phyloP scores from a whole-genome alignment of 768 basidiomycete species.

The Tylopilus vinaceipallidus region DNA sequence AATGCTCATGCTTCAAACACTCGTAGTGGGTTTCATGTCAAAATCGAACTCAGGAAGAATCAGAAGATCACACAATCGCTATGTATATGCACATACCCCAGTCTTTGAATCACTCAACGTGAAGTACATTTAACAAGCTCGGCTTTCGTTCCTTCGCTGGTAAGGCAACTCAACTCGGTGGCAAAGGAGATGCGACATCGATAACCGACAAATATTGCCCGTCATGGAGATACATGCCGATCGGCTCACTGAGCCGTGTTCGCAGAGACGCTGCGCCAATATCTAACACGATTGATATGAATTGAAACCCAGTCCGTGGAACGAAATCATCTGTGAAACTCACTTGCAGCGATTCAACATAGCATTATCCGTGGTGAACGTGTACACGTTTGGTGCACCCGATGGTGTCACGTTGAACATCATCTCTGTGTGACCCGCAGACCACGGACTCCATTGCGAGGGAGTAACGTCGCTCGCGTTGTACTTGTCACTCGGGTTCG shows the following conservation, averaged over 20 bases:
- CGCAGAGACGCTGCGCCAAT: conserved; percentile 2
- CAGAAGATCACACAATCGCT: too few species aligned
- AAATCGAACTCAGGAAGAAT: too few species aligned
- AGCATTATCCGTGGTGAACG: not conserved
- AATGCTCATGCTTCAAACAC: too few species aligned
- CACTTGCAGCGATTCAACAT: conserved; percentile 1
- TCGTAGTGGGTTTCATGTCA: too few species aligned
- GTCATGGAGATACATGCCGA: too few species aligned
- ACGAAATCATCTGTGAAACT: not conserved
- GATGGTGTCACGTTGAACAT: conserved; percentile 7
- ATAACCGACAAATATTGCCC: too few species aligned
- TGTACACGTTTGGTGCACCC: conserved; percentile 2
- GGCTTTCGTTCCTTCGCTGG: too few species aligned
- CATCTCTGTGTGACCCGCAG: not conserved
- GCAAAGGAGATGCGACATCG: too few species aligned
- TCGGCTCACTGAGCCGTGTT: conserved; percentile 1
- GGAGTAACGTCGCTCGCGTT: not conserved
- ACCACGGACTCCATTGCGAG: not conserved
- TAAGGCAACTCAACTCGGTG: too few species aligned
- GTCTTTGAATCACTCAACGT: too few species aligned
- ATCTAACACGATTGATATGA: not conserved
- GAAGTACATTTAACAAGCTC: too few species aligned
- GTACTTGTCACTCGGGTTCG: conserved; percentile 1
- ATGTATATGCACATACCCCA: too few species aligned
- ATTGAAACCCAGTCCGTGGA: not conserved